Evolutionary conservation across 371 early-diverging fungal species (phyloP).

Genomic region (Mucor mucedo): DNA sequence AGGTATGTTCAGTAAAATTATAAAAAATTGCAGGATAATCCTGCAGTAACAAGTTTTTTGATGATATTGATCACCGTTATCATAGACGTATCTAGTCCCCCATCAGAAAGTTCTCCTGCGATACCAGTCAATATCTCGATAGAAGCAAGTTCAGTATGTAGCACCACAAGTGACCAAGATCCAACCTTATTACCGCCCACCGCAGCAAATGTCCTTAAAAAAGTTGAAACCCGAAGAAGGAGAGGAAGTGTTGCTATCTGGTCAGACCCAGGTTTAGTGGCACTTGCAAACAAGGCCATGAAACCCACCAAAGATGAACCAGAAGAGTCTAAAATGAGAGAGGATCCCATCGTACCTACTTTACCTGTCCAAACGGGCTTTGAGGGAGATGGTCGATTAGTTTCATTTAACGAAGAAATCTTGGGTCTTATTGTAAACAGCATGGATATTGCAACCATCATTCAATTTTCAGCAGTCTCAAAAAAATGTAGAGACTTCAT

Average conservation of each 20-base stretch:
- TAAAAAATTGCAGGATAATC: background rate
- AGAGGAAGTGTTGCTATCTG: slow-evolving; percentile 85
- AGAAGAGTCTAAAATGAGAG: slow-evolving; percentile 4
- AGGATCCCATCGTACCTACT: background rate
- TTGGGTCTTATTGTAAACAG: slow-evolving; percentile 26
- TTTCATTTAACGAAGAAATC: slow-evolving; percentile 21
- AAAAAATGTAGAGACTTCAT: slow-evolving; percentile 37
- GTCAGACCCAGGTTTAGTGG: slow-evolving; percentile 74
- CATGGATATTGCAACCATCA: slow-evolving; percentile 36
- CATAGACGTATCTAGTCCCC: background rate
- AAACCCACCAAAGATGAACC: slow-evolving; percentile 17
- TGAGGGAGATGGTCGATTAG: slow-evolving; percentile 10
- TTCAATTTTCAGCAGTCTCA: slow-evolving; percentile 33
- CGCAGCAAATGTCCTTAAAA: slow-evolving; percentile 34
- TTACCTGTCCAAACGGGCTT: background rate
- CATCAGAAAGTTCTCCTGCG: background rate
- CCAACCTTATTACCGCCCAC: slow-evolving; percentile 42
- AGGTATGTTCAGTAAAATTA: slow-evolving; percentile 3
- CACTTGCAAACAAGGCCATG: slow-evolving; percentile 45
- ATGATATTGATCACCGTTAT: background rate
- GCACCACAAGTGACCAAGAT: slow-evolving; percentile 53
- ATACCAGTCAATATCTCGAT: slow-evolving; percentile 13
- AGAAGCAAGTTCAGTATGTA: slow-evolving; percentile 39
- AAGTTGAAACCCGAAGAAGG: slow-evolving; percentile 53
- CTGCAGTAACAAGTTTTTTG: background rate